Evolutionary conservation across 2,329 filamentous ascomycete species (phyloP), one percentile per base, ranked within the genome.

Genomic region (Pseudocercospora macadamiae): DNA sequence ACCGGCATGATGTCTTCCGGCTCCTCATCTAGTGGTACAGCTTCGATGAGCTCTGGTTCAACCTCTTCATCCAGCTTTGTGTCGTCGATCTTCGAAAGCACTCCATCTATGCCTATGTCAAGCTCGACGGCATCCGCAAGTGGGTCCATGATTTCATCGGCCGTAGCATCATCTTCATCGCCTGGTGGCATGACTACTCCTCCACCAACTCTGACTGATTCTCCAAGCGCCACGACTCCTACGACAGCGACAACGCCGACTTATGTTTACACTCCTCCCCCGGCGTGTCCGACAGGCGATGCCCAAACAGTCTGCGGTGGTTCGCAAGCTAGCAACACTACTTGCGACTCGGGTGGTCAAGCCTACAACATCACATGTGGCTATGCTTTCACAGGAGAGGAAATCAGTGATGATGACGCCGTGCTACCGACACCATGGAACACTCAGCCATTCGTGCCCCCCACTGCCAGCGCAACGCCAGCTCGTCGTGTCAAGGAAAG

Each of bases 341-440:
- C 48, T 32, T 57, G 55, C 32, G 55, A 23, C 18, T 32, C 48
- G 12, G 37, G 44, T 21, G 26, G 26, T 3, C 34, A 25, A 7
- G 45, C 57, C 9, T 55, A 51, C 45, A 51, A 51, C 16, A 23
- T 59, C 21, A 42, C 57, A 4, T 59, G 57, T 26, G 57, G 57
- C 25, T 21, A 39, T 10, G 45, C 36, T 14, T 59, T 32, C n/a
- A 45, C 32, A 12, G 57, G 57, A 8, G 49, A 32, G n/a, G 42
- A 51, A 12, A 59, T 59, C 36, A 34, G 37, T 19, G 51, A 59
- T 23, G 45, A 54, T 19, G 26, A 55, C 6, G 55, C 51, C 6
- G 18, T 49, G 2, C 19, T 52, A 34, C 51, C 57, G 26, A 36
- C 44, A 39, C 57, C 57, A 51, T 55, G 36, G 21, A 45, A 57